These are phyloP conservation scores for Aspergillus biplanus DNA, from an alignment of 495 filamentous ascomycete species.

Conservation along the genomic window DNA sequence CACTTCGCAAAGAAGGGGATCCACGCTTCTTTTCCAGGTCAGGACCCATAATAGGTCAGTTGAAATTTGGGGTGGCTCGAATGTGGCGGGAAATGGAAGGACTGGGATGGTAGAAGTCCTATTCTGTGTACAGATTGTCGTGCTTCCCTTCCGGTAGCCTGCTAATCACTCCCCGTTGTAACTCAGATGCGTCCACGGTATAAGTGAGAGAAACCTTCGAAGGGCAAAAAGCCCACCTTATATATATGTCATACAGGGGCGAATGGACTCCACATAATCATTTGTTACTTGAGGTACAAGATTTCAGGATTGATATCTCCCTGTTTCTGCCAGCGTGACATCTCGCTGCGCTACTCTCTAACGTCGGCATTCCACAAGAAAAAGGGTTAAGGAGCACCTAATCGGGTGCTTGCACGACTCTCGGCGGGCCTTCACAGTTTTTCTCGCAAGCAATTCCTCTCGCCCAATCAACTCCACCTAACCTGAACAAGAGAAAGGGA, in stretches of 20 bases:
- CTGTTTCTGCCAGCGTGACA: constrained; percentile 19
- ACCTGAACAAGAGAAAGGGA: constrained; percentile 6
- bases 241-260: constrained; percentile 2
- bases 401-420: constrained; percentile 9
- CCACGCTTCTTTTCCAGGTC: constrained; percentile 22
- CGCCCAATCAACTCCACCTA: neutral
- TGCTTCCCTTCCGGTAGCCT: neutral
- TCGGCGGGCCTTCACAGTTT: constrained; percentile 1
- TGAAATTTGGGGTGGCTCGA: neutral
- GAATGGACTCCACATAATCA: neutral
- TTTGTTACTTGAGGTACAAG: neutral
- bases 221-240: neutral
- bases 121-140: neutral
- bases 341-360: constrained; percentile 15
- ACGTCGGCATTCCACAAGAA: constrained; percentile 26
- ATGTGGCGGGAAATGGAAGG: neutral
- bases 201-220: neutral
- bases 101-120: neutral
- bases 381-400: constrained; percentile 12
- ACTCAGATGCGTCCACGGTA: neutral
- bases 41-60: constrained; percentile 19
- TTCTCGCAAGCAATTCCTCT: neutral
- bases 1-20: constrained; percentile 27
- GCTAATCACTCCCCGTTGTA: neutral
- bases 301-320: constrained; percentile 22